Evolutionary conservation across 331 rosid genomes (phyloP), one percentile per base, ranked within the genome.

Genomic region (Malus hybrid): DNA sequence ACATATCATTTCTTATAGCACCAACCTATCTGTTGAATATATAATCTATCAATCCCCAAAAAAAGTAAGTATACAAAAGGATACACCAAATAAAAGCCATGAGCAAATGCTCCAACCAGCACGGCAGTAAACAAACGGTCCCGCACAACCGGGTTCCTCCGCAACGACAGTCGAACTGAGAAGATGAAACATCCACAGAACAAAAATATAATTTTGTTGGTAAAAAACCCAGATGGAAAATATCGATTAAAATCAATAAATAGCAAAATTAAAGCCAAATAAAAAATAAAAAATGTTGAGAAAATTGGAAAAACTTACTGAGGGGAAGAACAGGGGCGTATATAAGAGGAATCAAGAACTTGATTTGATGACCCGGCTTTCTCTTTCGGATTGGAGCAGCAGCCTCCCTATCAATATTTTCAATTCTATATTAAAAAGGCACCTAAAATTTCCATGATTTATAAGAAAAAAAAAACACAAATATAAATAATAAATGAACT

Each of bases 321-420:
- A 94, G 92, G 68, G 99, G 99, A 70, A 94, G 97, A 5, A 50
- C 96, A 22, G 99, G 99, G 24, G 99, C 99, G 29, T 94, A 94
- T 29, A 94, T 34, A 22, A 94, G 96, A 87, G 97, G 96, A 73
- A 88, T 11, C 84, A 94, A 85, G 86, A 88, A 94, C 89, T 94
- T 94, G 65, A 84, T 8, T n/a, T 96, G 97, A 34, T 93, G 75
- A n/a, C 89, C 89, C 39, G 84, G 86, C 55, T 74, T 84, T 83
- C 78, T 88, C 82, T 72, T 90, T 84, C 91, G 82, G 10, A 55
- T 34, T 48, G 81, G 88, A 71, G 86, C 57, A 18, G 20, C 57
- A 6, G 0, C 89, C 61, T 87, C 92, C 71, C 97, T 91, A 53
- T 62, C 42, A 42, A 42, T 42, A 42, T 42, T 9, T 39, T 39